A percentile compares a stretch with the other conserved stretches of the same genome.
Evolutionary conservation across 1,284 basidiomycete species (phyloP).

Genomic region (Ceratobasidium sp.): DNA sequence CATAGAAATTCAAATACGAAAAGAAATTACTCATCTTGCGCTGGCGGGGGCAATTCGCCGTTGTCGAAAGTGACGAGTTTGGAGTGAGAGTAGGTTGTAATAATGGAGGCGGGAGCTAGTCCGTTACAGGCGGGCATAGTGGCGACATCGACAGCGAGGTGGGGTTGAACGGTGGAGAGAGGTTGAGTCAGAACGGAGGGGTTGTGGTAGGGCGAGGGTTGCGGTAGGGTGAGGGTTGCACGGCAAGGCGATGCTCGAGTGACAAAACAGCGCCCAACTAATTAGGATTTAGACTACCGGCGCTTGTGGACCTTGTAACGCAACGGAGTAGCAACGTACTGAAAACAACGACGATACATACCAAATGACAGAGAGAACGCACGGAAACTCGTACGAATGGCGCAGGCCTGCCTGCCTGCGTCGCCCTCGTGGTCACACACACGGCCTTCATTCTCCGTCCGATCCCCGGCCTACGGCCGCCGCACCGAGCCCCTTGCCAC

Average conservation of each 20-base stretch:
- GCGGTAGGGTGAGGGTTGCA: no score
- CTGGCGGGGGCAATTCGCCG: no score
- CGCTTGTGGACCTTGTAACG: slow-evolving; percentile 6
- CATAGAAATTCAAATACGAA: not conserved
- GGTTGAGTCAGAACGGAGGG: not conserved
- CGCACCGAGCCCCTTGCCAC: not conserved
- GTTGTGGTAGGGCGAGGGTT: no score
- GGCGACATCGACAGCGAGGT: not conserved
- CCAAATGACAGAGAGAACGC: not conserved
- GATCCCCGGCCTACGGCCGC: not conserved
- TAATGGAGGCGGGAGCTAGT: not conserved
- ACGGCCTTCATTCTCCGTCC: not conserved
- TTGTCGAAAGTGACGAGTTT: no score
- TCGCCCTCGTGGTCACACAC: not conserved
- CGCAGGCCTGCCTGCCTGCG: no score
- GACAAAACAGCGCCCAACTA: not conserved
- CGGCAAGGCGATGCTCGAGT: no score
- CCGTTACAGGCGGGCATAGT: not conserved
- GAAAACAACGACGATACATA: slow-evolving; percentile 8
- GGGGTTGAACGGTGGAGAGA: not conserved
- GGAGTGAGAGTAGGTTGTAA: not conserved
- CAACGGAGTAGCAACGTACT: not conserved
- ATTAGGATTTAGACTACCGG: not conserved
- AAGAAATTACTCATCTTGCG: slow-evolving; percentile 14
- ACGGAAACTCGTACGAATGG: not conserved